Base-by-base conservation (phyloP, 2,329 filamentous ascomycete species). In the Dactylellina sp. region DNA sequence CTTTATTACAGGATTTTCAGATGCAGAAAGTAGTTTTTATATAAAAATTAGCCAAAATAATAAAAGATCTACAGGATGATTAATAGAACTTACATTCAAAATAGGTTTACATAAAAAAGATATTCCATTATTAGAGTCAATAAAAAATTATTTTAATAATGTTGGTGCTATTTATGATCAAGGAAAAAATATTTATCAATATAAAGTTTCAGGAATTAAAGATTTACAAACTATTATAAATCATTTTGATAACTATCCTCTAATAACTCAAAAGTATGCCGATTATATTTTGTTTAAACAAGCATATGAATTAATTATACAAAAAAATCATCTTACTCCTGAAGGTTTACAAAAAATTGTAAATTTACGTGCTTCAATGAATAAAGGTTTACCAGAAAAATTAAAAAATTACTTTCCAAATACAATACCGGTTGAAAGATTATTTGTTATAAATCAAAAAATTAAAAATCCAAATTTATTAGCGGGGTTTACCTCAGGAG, bases 31-130 rank as follows among this genome's bases (percentile, higher is more conserved):
- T 76, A 79, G 78, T 77, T 72, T 66, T 66, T 77, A 78, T 75
- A 78, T 77, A 76, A 77, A 78, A 47, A 79, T 79, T 76, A 61
- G 72, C 57, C 78, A 77, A 76, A 78, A 79, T 77, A 78, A 76
- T 71, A 79, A 78, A 68, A 68, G 74, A 75, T 71, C 53, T 74
- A 79, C 22, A 22, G 46, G 46, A 12, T 50, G 12, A 16, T 20
- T 22, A 14, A 20, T 50, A 12, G 20, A 25, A 16, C 46, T 20
- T 50, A 25, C 12, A 20, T 50, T 50, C 5, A 5, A 20, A 22
- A 50, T 77, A 72, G 64, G 57, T 47, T 76, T 78, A 76, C 76
- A 77, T 60, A 59, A 53, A 44, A 71, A 64, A 56, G 75, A 79
- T 76, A 77, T 76, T 75, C 76, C 63, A 56, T 53, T 78, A 71